Evolutionary conservation across 805 yeast species (phyloP), one percentile per base, ranked within the genome.

Genomic region (Tanozyma kutaoensis): DNA sequence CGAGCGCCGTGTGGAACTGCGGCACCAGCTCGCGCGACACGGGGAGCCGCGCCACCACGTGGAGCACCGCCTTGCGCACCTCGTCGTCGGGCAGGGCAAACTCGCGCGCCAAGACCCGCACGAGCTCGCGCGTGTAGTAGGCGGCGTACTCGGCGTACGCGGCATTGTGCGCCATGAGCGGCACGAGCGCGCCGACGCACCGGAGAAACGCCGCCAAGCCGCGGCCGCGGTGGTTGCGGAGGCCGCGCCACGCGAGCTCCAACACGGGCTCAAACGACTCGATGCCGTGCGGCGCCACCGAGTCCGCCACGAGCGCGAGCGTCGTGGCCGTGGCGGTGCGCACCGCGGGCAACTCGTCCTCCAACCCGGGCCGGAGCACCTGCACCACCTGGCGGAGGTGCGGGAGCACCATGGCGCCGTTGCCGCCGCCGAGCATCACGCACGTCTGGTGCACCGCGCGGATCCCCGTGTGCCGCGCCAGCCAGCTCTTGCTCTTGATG

Each of bases 1-100:
- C 47, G 2, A 79, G 62, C 14, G 71, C 69, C 5, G 57, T 62
- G 23, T 57, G 52, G 34, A 67, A 71, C 15, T 49, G 50, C 11
- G 55, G 58, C 9, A 73, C 62, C 10, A 81, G 60, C 9, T 71
- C 70, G 9, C 68, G 73, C 1, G 79, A 59, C 1, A 68, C 50
- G 10, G 82, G 71, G 38, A 91, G 70, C 33, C 68, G 74, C 28
- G 67, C 75, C 17, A 86, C 54, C 6, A 81, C 80, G 17, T 63
- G 55, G 32, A 91, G 48, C 3, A 86, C 77, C 0, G 85, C 67
- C 32, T 67, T 67, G 40, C 71, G 72, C 88, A 86, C 79, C 26
- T 85, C 95, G 34, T 80, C 93, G 43, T 84, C 95, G 0, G 91
- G 85, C 1, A 93, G 70, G 20, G 57, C 48, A 39, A 84, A 80